A percentile compares a stretch with the other conserved stretches of the same genome.
Evolutionary conservation across 192 early-diverging fungal genomes (phyloP).

Genomic region (Rhizophagus sp.): DNA sequence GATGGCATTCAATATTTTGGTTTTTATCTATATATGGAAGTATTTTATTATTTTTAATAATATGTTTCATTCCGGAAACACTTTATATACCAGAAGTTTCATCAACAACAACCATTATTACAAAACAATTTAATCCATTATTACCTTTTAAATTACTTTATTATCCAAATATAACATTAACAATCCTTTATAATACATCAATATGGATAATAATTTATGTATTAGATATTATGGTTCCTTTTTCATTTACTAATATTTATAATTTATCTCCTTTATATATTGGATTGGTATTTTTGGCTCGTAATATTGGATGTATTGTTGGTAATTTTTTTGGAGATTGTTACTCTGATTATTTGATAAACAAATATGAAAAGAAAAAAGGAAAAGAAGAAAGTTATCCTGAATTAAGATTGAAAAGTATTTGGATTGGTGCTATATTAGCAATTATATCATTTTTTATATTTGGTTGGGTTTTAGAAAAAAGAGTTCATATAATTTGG

Average conservation of each 20-base stretch:
- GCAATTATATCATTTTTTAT: constrained; percentile 35
- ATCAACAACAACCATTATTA: not conserved
- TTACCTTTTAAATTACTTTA: not conserved
- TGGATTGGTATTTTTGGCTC: constrained; percentile 33
- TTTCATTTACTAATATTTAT: not conserved
- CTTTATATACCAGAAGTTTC: not conserved
- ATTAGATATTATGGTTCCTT: not conserved
- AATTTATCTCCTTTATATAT: not conserved
- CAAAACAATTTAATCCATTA: not conserved
- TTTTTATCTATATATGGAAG: constrained; percentile 35
- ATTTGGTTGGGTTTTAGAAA: constrained; percentile 39
- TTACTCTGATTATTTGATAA: constrained; percentile 41
- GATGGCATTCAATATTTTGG: constrained; percentile 35
- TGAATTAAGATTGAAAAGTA: constrained; percentile 34
- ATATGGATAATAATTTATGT: not conserved
- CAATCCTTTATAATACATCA: constrained; percentile 3
- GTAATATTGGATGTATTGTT: constrained; percentile 39
- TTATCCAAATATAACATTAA: constrained; percentile 14
- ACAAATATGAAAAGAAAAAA: constrained; percentile 13
- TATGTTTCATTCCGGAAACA: not conserved
- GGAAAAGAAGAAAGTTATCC: constrained; percentile 35
- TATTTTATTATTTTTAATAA: not conserved
- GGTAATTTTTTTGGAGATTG: constrained; percentile 41
- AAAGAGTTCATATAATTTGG: constrained; percentile 15
- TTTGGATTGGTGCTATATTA: constrained; percentile 38